A percentile compares a stretch with the other conserved stretches of the same genome.
Evolutionary conservation across 2,329 filamentous ascomycete genomes (phyloP).

Genomic region (Epichloe hybrida): DNA sequence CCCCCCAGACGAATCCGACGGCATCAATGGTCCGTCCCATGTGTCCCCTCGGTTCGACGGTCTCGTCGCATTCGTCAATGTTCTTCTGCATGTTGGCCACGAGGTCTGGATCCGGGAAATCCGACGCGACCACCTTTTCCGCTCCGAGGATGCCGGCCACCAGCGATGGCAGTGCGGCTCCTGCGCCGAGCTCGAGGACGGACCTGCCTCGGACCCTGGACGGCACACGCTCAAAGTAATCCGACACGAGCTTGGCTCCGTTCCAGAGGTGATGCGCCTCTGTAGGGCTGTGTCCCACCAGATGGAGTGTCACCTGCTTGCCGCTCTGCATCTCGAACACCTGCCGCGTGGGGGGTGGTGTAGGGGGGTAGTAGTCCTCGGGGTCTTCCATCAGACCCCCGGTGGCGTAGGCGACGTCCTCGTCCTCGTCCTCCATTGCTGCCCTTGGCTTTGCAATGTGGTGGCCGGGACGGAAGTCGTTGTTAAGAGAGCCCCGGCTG

Average conservation of each 20-base stretch:
- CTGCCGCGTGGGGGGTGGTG: conserved; percentile 61
- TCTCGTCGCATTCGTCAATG: conserved; percentile 41
- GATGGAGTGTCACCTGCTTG: conserved; percentile 51
- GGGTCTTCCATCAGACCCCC: conserved; percentile 66
- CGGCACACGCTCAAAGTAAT: conserved; percentile 63
- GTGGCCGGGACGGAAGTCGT: background rate
- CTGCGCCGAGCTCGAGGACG: conserved; percentile 83
- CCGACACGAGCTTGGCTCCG: conserved; percentile 62
- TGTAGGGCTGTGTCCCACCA: conserved; percentile 78
- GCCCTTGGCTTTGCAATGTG: background rate
- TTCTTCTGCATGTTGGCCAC: conserved; percentile 69
- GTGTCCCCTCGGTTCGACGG: conserved; percentile 15
- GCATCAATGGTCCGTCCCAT: conserved; percentile 33
- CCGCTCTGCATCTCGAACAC: conserved; percentile 58
- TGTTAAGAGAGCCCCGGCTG: too few species aligned
- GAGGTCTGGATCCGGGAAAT: conserved; percentile 79
- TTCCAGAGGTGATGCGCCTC: conserved; percentile 93
- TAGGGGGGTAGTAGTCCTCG: conserved; percentile 66
- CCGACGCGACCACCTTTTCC: conserved; percentile 60
- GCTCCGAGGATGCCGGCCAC: conserved; percentile 65
- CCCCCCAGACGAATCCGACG: conserved; percentile 82
- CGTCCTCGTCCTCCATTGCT: conserved; percentile 17
- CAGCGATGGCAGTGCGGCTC: conserved; percentile 71
- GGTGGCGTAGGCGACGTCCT: conserved; percentile 21
- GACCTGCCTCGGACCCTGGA: conserved; percentile 49